Evolutionary conservation across 495 filamentous ascomycete species (phyloP).

Genomic region (Entonaema liquescens): DNA sequence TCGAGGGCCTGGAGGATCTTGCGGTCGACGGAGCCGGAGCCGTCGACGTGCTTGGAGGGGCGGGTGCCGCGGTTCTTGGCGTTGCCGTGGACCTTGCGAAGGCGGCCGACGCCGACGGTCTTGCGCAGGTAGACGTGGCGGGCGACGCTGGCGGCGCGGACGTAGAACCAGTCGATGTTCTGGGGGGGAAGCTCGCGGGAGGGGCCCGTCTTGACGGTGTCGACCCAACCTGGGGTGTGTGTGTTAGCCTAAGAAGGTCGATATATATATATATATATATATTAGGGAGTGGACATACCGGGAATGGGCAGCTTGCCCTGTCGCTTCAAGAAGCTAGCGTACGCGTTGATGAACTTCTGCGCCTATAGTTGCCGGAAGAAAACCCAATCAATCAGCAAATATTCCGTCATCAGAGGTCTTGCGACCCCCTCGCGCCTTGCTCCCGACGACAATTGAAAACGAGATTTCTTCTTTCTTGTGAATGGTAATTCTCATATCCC

Average conservation of each 20-base stretch:
- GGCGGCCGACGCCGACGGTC: constrained; percentile 83
- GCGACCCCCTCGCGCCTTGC: constrained; percentile 68
- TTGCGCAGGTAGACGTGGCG: constrained; percentile 99
- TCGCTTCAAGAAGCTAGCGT: constrained; percentile 97
- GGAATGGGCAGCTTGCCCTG: constrained; percentile 98
- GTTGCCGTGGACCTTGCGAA: constrained; percentile 87
- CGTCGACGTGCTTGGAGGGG: constrained; percentile 94
- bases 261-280: constrained; percentile 7
- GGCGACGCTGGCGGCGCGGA: constrained; percentile 93
- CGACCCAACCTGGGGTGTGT: constrained; percentile 81
- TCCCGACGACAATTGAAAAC: constrained; percentile 43
- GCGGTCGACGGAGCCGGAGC: constrained; percentile 92
- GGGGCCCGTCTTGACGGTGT: constrained; percentile 96
- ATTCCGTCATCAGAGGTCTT: constrained; percentile 69
- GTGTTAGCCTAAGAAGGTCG: constrained; percentile 7
- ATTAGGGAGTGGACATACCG: constrained; percentile 62
- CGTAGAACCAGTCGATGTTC: constrained; percentile 98
- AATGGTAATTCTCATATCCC: not conserved
- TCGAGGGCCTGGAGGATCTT: constrained; percentile 95
- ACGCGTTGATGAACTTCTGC: constrained; percentile 94
- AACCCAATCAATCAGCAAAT: constrained; percentile 64
- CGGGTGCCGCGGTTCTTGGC: constrained; percentile 96
- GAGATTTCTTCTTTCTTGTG: not conserved
- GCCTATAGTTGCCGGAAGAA: constrained; percentile 59
- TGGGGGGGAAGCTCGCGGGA: constrained; percentile 97